phyloP scores from a whole-genome alignment of 202 grass and related monocot genomes.

The Saccharum hybrid region DNA sequence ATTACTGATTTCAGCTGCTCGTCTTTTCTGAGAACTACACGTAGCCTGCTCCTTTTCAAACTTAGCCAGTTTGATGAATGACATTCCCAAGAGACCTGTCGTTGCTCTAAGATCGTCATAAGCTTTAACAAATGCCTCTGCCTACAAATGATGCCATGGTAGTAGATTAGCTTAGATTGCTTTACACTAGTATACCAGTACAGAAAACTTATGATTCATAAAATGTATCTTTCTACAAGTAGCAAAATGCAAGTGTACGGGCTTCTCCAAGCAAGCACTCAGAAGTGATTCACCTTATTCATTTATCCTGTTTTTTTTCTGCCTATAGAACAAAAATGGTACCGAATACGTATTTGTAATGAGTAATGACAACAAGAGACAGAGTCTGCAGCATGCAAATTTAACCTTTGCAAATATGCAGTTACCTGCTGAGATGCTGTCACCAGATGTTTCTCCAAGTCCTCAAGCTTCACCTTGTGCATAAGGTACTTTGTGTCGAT shows the following conservation, averaged over 20 bases:
- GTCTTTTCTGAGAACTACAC: slow-evolving; percentile 64
- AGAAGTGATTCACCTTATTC: not conserved
- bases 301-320: not conserved
- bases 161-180: slow-evolving; percentile 23
- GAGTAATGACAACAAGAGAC: not conserved
- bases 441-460: slow-evolving; percentile 80
- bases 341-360: not conserved
- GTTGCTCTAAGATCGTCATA: slow-evolving; percentile 81
- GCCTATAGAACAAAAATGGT: not conserved
- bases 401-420: slow-evolving; percentile 24
- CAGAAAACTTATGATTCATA: slow-evolving; percentile 17
- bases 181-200: slow-evolving; percentile 21
- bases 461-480: slow-evolving; percentile 74
- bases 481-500: slow-evolving; percentile 65
- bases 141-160: slow-evolving; percentile 53
- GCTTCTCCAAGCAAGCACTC: slow-evolving; percentile 30
- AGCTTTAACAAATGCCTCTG: slow-evolving; percentile 66
- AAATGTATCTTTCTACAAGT: slow-evolving; percentile 20
- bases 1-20: slow-evolving; percentile 66
- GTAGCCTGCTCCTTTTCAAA: slow-evolving; percentile 72
- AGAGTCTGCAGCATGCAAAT: not conserved
- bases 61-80: slow-evolving; percentile 84
- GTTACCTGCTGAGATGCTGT: slow-evolving; percentile 76
- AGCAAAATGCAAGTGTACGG: not conserved
- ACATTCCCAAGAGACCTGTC: slow-evolving; percentile 78